These are phyloP conservation scores for Alternaria rosae DNA, from an alignment of 2,329 filamentous ascomycete genomes.

Conservation along the genomic window DNA sequence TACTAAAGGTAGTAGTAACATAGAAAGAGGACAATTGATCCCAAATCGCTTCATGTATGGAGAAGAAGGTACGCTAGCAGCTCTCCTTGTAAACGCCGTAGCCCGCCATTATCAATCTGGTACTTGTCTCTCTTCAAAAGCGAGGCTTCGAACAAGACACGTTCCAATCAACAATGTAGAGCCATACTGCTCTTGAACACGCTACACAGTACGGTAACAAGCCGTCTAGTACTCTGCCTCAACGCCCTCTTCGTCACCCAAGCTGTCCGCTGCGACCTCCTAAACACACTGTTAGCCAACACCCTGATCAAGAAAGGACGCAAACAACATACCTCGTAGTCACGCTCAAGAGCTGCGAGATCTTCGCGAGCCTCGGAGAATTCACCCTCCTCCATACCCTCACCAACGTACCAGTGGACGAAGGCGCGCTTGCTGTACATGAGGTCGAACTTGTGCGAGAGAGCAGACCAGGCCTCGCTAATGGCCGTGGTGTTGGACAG, in stretches of 20 bases:
- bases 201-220: slow-evolving; percentile 24
- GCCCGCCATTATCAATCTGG: slow-evolving; percentile 27
- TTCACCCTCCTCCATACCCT: slow-evolving; percentile 99
- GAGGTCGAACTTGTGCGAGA: slow-evolving; percentile 98
- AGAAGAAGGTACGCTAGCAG: slow-evolving; percentile 23
- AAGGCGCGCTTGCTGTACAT: slow-evolving; percentile 99
- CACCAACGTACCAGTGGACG: slow-evolving; percentile 99
- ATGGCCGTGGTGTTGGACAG: slow-evolving; percentile 98
- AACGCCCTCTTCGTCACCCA: slow-evolving; percentile 82
- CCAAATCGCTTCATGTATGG: slow-evolving; percentile 35
- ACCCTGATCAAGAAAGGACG: too few species aligned
- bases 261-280: slow-evolving; percentile 94
- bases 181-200: slow-evolving; percentile 29
- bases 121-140: slow-evolving; percentile 26
- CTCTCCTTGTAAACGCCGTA: slow-evolving; percentile 28
- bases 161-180: slow-evolving; percentile 40
- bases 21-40: slow-evolving; percentile 35
- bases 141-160: slow-evolving; percentile 28
- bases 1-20: slow-evolving; percentile 40
- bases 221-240: slow-evolving; percentile 86
- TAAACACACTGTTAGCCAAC: too few species aligned
- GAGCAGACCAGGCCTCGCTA: slow-evolving; percentile 94
- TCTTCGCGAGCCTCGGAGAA: slow-evolving; percentile 99
- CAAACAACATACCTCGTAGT: too few species aligned
- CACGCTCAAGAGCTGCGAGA: slow-evolving; percentile 94